Percentiles rank a stretch among this genome's conserved stretches.
phyloP scores from a whole-genome alignment of 129 eudicot genomes.

The Flaveria bidentis region DNA sequence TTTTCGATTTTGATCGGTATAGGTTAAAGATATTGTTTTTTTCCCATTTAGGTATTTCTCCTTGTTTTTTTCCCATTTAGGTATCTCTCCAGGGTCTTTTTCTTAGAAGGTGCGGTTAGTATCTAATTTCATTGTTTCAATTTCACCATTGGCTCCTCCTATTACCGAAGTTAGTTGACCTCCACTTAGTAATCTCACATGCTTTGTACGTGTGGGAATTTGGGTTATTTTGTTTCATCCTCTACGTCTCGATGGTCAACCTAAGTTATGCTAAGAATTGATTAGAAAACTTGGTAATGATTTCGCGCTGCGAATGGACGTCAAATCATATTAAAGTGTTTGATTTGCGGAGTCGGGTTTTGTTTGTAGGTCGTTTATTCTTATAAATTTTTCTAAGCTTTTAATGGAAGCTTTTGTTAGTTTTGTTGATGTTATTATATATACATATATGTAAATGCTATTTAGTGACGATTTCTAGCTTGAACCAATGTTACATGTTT shows the following conservation, averaged over 20 bases:
- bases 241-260: not conserved
- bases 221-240: not conserved
- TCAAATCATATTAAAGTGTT: not conserved
- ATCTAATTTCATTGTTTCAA: not conserved
- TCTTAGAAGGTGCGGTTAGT: not conserved
- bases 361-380: not conserved
- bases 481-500: not conserved
- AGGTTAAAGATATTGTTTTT: not conserved
- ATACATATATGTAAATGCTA: not conserved
- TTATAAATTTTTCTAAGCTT: not conserved
- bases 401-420: not conserved
- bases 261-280: not conserved
- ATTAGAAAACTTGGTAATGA: not conserved
- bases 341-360: not conserved
- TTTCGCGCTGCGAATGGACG: not conserved
- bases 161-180: not conserved
- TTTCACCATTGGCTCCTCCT: not conserved
- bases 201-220: not conserved
- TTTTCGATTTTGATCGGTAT: not conserved
- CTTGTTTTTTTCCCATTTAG: not conserved
- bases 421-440: not conserved
- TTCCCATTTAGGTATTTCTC: not conserved
- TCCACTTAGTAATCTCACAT: not conserved
- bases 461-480: not conserved
- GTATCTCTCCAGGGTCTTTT: not conserved